These are phyloP conservation scores for Brettanomyces custersianus DNA, from an alignment of 805 yeast species.

Conservation along the genomic window DNA sequence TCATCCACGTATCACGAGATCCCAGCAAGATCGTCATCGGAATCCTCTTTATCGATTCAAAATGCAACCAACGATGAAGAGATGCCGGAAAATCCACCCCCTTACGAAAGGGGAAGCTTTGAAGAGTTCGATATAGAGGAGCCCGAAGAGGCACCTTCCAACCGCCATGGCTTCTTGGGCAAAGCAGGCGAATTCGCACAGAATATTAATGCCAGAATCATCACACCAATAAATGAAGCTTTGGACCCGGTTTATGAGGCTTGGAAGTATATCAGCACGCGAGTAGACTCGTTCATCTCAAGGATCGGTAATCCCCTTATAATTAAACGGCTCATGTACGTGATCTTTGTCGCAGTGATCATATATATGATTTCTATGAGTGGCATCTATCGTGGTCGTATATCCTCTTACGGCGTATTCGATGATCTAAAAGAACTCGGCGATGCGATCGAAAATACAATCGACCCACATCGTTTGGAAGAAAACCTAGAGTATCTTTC, in stretches of 20 bases:
- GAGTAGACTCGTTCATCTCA: constrained; percentile 49
- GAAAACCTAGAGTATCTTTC: constrained; percentile 64
- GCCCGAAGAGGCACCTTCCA: constrained; percentile 1
- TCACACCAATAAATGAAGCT: constrained; percentile 34
- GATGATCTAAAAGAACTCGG: constrained; percentile 48
- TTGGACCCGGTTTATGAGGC: constrained; percentile 46
- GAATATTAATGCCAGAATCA: constrained; percentile 27
- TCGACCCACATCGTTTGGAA: constrained; percentile 51
- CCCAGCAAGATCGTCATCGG: too few species aligned
- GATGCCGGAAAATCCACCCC: constrained; percentile 15
- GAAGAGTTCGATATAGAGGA: constrained; percentile 41
- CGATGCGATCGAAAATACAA: constrained; percentile 37
- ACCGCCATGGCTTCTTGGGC: constrained; percentile 11
- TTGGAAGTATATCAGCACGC: constrained; percentile 30
- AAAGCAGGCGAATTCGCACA: constrained; percentile 34
- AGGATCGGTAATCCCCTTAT: constrained; percentile 82
- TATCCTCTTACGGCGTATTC: constrained; percentile 45
- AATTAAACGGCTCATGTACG: constrained; percentile 67
- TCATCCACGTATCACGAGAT: too few species aligned
- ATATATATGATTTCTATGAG: constrained; percentile 51
- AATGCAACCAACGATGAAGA: not conserved
- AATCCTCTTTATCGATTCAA: not conserved
- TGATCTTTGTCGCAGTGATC: constrained; percentile 50
- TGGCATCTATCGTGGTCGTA: constrained; percentile 35
- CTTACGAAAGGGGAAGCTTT: constrained; percentile 18